Evolutionary conservation across 2,329 filamentous ascomycete genomes (phyloP).

Genomic region (Hypoxylon sp.): DNA sequence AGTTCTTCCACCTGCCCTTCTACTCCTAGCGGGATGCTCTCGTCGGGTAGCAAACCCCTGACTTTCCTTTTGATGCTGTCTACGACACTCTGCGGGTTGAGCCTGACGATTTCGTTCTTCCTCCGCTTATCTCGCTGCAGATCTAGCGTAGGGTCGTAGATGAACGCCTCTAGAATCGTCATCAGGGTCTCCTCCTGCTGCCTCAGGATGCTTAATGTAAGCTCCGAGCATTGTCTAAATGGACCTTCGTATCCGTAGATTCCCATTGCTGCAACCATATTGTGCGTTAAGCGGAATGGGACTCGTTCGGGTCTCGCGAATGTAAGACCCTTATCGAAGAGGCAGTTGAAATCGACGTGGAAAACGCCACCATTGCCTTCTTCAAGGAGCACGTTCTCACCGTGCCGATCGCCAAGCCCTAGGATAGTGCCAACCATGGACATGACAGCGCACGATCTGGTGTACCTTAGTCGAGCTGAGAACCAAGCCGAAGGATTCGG

Average conservation of each 20-base stretch:
- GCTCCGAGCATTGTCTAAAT: slow-evolving; percentile 90
- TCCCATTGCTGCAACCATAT: slow-evolving; percentile 98
- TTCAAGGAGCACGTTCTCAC: slow-evolving; percentile 96
- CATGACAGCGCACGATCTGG: slow-evolving; percentile 96
- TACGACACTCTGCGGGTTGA: slow-evolving; percentile 80
- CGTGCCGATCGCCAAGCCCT: slow-evolving; percentile 93
- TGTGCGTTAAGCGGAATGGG: slow-evolving; percentile 96
- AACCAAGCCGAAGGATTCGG: slow-evolving; percentile 96
- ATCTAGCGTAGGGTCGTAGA: slow-evolving; percentile 97
- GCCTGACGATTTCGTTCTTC: slow-evolving; percentile 63
- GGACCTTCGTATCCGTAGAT: slow-evolving; percentile 94
- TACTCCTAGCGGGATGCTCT: slow-evolving; percentile 93
- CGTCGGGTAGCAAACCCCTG: slow-evolving; percentile 83
- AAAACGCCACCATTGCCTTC: slow-evolving; percentile 94
- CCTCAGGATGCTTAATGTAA: slow-evolving; percentile 85
- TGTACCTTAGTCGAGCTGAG: slow-evolving; percentile 87
- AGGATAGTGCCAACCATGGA: slow-evolving; percentile 99
- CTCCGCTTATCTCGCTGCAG: slow-evolving; percentile 81
- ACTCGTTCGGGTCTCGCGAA: slow-evolving; percentile 96
- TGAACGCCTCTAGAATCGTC: slow-evolving; percentile 96
- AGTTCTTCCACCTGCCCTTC: slow-evolving; percentile 98
- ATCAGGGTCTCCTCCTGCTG: slow-evolving; percentile 97
- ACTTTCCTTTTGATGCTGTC: slow-evolving; percentile 92
- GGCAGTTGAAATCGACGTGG: slow-evolving; percentile 99
- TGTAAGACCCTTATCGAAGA: slow-evolving; percentile 97